Conservation (phyloP, 2,329 filamentous ascomycete genomes). For the Coniella vitis region DNA sequence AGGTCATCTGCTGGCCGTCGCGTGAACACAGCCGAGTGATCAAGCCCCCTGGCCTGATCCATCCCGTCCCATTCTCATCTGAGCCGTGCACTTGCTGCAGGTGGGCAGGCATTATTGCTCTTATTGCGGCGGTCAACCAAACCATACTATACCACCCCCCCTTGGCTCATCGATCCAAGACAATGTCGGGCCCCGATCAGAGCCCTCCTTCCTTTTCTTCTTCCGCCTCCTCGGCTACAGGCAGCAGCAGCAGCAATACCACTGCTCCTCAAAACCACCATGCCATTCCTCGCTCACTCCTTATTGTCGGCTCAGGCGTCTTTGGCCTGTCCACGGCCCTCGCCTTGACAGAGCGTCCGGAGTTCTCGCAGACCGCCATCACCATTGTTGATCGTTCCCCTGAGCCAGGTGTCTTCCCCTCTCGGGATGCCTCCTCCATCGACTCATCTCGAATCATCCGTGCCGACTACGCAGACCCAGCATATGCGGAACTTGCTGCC, state of each 20-base stretch:
- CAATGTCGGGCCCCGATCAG: constrained; percentile 7
- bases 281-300: constrained; percentile 40
- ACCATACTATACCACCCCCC: background rate
- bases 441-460: constrained; percentile 60
- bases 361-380: constrained; percentile 46
- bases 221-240: constrained; percentile 9
- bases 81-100: no score
- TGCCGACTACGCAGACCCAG: constrained; percentile 72
- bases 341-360: constrained; percentile 57
- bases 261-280: constrained; percentile 12
- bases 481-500: constrained; percentile 68
- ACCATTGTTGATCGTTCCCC: constrained; percentile 52
- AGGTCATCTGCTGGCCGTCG: background rate
- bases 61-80: background rate
- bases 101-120: no score
- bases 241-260: constrained; percentile 13
- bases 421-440: constrained; percentile 52
- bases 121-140: no score
- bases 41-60: background rate
- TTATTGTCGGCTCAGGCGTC: constrained; percentile 64
- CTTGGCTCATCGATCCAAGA: background rate
- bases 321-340: constrained; percentile 59
- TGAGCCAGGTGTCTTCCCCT: constrained; percentile 44
- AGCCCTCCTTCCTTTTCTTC: constrained; percentile 5
- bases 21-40: background rate